Base-by-base conservation (phyloP, 208 protist species). In the Wallacemonas sp. region DNA sequence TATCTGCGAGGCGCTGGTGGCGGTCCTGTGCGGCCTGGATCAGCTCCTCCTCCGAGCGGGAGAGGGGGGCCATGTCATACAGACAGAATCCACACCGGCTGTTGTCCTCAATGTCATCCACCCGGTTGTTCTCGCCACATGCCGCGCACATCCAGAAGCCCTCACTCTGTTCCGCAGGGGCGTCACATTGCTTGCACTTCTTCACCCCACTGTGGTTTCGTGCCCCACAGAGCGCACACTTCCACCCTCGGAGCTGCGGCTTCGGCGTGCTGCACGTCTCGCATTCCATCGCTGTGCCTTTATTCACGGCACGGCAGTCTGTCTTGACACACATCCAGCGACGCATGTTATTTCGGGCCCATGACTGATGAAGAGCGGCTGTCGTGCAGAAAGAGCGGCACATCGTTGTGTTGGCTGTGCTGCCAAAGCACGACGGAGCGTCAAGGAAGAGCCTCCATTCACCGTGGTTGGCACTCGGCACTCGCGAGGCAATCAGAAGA, bases 1-100 rank as follows among this genome's bases (percentile, higher is more conserved):
- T 62, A 38, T 77, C 68, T 51, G 76, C 77, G 41, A 68, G 39
- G 19, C 49, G 53, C 39, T 73, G 44, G 0, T 74, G 66, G 9
- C 65, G 74, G 51, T 91, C 80, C 14, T 84, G 38, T 11, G 64
- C 63, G 45, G 72, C 71, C 22, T 73, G 60, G 22, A 87, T n/a
- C 47, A 77, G 54, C 28, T 84, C 78, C 62, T 86, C 68, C 54
- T 88, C 82, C 15, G 72, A 79, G 30, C 62, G 61, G 22, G 73
- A 78, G 14, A 81, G 73, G 0, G 90, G 90, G 0, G 90, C 90
- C 90, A 96, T 96, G 65, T 96, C 85, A 62, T 96, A 96, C 19
- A 76, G 70, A 66, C 90, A 96, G 58, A 84, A 89, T 1, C 90
- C 90, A 65, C 90, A 96, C 0, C 79, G 58, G 59, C 90, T 93